Conservation (phyloP, 2,329 filamentous ascomycete genomes). For the Aspergillus quadrilineatus region DNA sequence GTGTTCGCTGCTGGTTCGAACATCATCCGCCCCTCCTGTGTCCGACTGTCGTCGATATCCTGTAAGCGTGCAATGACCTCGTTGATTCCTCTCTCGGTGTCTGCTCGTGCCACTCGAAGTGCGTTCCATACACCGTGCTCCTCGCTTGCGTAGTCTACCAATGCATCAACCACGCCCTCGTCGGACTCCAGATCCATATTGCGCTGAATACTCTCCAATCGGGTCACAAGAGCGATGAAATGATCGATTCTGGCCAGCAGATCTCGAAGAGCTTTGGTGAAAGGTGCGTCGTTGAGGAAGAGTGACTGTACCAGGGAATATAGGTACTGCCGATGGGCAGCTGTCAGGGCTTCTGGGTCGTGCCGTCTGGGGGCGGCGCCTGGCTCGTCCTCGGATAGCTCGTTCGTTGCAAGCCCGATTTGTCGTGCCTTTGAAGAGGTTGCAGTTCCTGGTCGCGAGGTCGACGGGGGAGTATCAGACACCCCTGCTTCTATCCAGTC, state of each 20-base stretch:
- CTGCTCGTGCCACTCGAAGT: constrained; percentile 62
- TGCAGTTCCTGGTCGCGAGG: constrained; percentile 42
- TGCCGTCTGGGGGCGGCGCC: constrained; percentile 47
- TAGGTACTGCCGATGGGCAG: constrained; percentile 76
- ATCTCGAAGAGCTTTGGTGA: constrained; percentile 40
- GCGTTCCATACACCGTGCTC: constrained; percentile 66
- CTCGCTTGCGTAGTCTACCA: constrained; percentile 69
- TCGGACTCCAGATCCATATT: constrained; percentile 79
- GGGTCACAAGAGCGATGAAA: constrained; percentile 72
- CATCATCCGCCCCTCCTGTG: constrained; percentile 39
- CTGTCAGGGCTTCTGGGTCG: constrained; percentile 81
- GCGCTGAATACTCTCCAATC: constrained; percentile 73
- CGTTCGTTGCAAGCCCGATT: constrained; percentile 11
- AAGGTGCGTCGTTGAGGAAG: constrained; percentile 43
- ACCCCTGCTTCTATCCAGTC: constrained; percentile 63
- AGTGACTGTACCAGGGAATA: constrained; percentile 56
- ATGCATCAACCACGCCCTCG: constrained; percentile 75
- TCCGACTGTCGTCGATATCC: constrained; percentile 60
- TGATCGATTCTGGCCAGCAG: constrained; percentile 65
- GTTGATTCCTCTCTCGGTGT: constrained; percentile 67
- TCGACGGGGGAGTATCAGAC: constrained; percentile 24
- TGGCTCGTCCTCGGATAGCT: constrained; percentile 17
- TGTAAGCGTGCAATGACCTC: constrained; percentile 57
- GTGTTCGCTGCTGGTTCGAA: constrained; percentile 33
- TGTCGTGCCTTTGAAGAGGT: constrained; percentile 26